phyloP scores from a whole-genome alignment of 352 stramenopile genomes.

The Phytophthora ohioensis region DNA sequence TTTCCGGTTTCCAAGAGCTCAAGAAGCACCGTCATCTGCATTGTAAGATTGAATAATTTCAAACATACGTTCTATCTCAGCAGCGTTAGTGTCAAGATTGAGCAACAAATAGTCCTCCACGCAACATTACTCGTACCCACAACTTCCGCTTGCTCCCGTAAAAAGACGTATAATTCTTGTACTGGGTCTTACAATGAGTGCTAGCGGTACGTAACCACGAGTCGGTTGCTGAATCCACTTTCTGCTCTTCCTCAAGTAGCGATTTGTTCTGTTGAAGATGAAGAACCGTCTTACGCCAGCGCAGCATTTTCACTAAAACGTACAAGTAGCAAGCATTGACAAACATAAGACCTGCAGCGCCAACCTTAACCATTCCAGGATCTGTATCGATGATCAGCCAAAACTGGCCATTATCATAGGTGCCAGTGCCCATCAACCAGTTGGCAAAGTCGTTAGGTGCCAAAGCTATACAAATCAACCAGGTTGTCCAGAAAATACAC shows the following conservation, averaged over 20 bases:
- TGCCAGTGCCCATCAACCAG: constrained; percentile 30
- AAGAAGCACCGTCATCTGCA: constrained; percentile 33
- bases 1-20: constrained; percentile 27
- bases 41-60: constrained; percentile 35
- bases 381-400: constrained; percentile 28
- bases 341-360: constrained; percentile 16
- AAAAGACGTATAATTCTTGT: constrained; percentile 24
- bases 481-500: constrained; percentile 33
- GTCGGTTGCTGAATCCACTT: background rate
- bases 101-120: background rate
- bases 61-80: constrained; percentile 25
- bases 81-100: background rate
- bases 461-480: constrained; percentile 25
- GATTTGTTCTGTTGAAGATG: background rate
- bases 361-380: constrained; percentile 12
- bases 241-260: background rate
- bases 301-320: constrained; percentile 24
- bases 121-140: constrained; percentile 14
- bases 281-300: constrained; percentile 14
- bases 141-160: constrained; percentile 25
- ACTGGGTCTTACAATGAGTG: constrained; percentile 3
- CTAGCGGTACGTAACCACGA: constrained; percentile 15
- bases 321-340: constrained; percentile 23
- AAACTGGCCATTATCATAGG: constrained; percentile 31
- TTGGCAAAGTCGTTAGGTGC: constrained; percentile 34